Evolutionary conservation across 176 grass and related monocot species (phyloP), one percentile per base, ranked within the genome.

Genomic region (Phragmites australis): DNA sequence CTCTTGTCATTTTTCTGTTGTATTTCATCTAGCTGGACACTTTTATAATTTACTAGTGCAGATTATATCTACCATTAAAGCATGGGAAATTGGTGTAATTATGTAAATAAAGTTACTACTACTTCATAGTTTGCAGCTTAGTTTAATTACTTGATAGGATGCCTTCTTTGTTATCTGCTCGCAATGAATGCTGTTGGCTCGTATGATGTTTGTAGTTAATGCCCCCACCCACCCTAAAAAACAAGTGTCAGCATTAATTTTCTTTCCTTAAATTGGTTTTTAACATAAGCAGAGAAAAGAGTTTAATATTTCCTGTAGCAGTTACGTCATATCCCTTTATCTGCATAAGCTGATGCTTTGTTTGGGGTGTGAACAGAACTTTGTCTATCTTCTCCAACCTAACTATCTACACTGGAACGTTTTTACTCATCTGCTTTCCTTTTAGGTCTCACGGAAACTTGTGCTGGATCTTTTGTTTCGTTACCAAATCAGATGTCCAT

Each of bases 371-470:
- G 6, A 72, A 53, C 32, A 16, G 10, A 72, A 71, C 7, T 63
- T 68, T 26, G 27, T 31, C 44, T 72, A 32, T 61, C 66, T 75
- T 75, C 22, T 57, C 70, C 42, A 75, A 42, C 50, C 29, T 86
- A 50, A 75, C 10, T 62, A 50, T 72, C 57, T 57, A 31, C 58
- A 67, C 68, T 17, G 23, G 18, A 39, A 44, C 82, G 29, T 49
- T 72, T 49, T 88, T 14, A 82, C 61, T 83, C n/a, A 60, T 74
- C 53, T 71, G 48, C 18, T 81, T 76, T 9, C 72, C 57, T 64
- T 80, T 64, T 47, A 97, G 94, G 91, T 77, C 90, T 97, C 25
- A 97, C 93, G 7, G 94, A 97, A 62, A 97, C 88, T 47, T 93
- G 91, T 83, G 94, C 86, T 58, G 91, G 91, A 65, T 89, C 94